These are phyloP conservation scores for Boletus speciosus DNA, from an alignment of 768 basidiomycete genomes.

Conservation along the genomic window DNA sequence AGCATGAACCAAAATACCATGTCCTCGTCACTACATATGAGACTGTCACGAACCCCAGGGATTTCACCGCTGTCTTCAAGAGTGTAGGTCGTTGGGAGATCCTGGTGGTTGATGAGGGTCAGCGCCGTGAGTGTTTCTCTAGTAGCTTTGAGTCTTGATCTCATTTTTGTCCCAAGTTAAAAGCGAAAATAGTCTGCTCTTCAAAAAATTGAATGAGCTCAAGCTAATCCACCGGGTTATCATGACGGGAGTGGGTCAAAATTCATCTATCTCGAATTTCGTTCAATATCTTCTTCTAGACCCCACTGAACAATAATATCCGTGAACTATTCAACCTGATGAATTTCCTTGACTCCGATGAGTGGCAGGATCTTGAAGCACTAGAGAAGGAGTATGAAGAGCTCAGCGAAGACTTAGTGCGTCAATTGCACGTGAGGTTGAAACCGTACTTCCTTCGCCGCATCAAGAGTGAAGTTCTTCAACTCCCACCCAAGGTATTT, in stretches of 20 bases:
- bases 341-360: conserved; percentile 82
- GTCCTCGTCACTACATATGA: conserved; percentile 94
- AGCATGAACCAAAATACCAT: conserved; percentile 68
- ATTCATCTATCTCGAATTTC: background rate
- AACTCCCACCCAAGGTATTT: conserved; percentile 84
- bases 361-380: conserved; percentile 73
- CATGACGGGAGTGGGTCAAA: conserved; percentile 72
- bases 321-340: conserved; percentile 95
- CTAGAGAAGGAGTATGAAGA: conserved; percentile 74
- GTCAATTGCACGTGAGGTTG: conserved; percentile 72
- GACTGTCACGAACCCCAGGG: conserved; percentile 62
- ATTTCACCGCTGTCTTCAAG: conserved; percentile 75
- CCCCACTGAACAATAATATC: conserved; percentile 96
- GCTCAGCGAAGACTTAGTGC: conserved; percentile 76
- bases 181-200: conserved; percentile 73
- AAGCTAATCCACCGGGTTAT: conserved; percentile 77
- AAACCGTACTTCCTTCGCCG: conserved; percentile 92
- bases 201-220: conserved; percentile 78
- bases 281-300: conserved; percentile 39
- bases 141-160: background rate
- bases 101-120: conserved; percentile 92
- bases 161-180: conserved; percentile 56
- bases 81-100: conserved; percentile 86
- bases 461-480: conserved; percentile 88
- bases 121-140: conserved; percentile 59